phyloP scores from a whole-genome alignment of 2,329 filamentous ascomycete genomes.

The Fusarium mangiferae region DNA sequence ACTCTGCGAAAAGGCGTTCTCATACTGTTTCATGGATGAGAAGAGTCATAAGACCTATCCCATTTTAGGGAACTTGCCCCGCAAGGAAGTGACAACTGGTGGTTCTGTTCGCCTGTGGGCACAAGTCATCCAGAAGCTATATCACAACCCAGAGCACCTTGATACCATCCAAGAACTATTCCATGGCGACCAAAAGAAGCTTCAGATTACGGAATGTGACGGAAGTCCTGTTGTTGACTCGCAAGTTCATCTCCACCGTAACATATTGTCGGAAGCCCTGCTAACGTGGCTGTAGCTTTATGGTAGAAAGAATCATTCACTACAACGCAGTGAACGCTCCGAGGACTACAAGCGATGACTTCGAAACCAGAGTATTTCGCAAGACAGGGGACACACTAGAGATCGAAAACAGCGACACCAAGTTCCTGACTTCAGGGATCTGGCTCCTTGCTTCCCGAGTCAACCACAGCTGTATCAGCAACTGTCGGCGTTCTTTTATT shows the following conservation, averaged over 20 bases:
- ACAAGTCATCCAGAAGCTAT: slow-evolving; percentile 57
- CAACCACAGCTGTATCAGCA: slow-evolving; percentile 64
- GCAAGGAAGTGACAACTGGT: slow-evolving; percentile 47
- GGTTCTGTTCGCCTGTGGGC: slow-evolving; percentile 54
- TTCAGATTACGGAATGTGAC: slow-evolving; percentile 42
- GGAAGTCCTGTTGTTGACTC: slow-evolving; percentile 57
- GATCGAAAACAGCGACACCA: background rate
- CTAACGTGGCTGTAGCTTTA: slow-evolving; percentile 50
- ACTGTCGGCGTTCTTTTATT: slow-evolving; percentile 60
- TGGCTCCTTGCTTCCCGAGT: slow-evolving; percentile 61
- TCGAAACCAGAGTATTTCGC: background rate
- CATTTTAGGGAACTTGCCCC: slow-evolving; percentile 51
- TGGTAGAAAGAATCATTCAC: slow-evolving; percentile 54
- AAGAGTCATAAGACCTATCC: background rate
- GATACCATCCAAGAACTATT: slow-evolving; percentile 46
- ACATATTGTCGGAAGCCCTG: fast-evolving
- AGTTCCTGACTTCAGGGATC: slow-evolving; percentile 50
- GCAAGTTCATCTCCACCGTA: slow-evolving; percentile 44
- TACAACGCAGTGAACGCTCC: slow-evolving; percentile 57
- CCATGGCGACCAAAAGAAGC: slow-evolving; percentile 52
- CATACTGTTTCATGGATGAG: slow-evolving; percentile 48
- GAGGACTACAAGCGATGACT: slow-evolving; percentile 33
- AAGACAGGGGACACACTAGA: background rate
- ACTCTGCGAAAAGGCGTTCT: slow-evolving; percentile 67
- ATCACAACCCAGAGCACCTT: slow-evolving; percentile 48